These are phyloP conservation scores for Fusarium cicatricum DNA, from an alignment of 2,329 filamentous ascomycete species.

Conservation along the genomic window DNA sequence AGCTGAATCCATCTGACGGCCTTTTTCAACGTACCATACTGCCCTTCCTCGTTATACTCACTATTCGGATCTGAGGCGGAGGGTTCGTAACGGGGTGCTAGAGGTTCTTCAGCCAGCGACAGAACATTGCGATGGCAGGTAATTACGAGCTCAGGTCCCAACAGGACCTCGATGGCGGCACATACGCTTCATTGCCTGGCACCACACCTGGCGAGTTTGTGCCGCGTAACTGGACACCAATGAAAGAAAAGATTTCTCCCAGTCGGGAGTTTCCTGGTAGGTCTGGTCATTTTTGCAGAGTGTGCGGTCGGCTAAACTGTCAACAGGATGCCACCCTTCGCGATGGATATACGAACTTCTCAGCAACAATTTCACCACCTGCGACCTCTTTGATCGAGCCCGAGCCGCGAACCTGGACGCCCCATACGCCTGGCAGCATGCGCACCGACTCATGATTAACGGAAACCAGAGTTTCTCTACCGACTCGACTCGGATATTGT, in stretches of 20 bases:
- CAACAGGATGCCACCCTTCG: conserved; percentile 49
- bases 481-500: conserved; percentile 42
- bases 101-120: not conserved
- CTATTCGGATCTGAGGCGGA: not conserved
- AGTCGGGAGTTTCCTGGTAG: conserved; percentile 42
- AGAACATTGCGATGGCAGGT: conserved; percentile 37
- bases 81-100: not conserved
- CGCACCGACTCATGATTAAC: conserved; percentile 49
- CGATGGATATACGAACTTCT: conserved; percentile 53
- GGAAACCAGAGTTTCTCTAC: conserved; percentile 50
- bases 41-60: not conserved
- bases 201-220: conserved; percentile 42
- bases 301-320: conserved; percentile 17
- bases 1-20: conserved; percentile 1
- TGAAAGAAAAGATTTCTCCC: conserved; percentile 44
- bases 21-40: conserved; percentile 18
- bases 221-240: conserved; percentile 43
- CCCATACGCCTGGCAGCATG: conserved; percentile 47
- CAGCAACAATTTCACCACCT: conserved; percentile 49
- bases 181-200: conserved; percentile 47
- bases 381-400: conserved; percentile 49
- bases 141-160: conserved; percentile 42
- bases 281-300: conserved; percentile 1
- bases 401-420: conserved; percentile 42
- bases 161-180: conserved; percentile 38